Percentiles rank a stretch among this genome's conserved stretches.
Conservation (phyloP, 2,329 filamentous ascomycete species). For the Aspergillus neoniger region DNA sequence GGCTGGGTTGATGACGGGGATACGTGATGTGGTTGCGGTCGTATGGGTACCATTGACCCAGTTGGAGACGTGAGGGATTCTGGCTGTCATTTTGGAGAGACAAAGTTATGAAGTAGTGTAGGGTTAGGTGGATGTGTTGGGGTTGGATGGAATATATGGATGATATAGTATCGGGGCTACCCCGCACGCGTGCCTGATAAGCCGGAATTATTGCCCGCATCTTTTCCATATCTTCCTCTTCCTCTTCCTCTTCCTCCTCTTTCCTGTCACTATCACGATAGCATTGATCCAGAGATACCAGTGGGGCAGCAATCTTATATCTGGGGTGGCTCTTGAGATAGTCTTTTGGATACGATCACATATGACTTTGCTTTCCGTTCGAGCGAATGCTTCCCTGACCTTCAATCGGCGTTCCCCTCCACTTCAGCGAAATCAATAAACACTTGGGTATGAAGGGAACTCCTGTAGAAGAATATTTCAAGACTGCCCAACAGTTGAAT, state of each 20-base stretch:
- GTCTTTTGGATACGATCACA: neutral
- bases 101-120: too few species aligned
- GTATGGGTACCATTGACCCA: slow-evolving; percentile 33
- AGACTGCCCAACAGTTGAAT: neutral
- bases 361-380: neutral
- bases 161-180: neutral
- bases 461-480: neutral
- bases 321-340: neutral
- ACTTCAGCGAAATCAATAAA: neutral
- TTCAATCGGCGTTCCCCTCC: neutral
- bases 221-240: neutral
- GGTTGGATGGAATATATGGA: neutral
- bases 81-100: slow-evolving; percentile 11
- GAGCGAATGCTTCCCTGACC: neutral
- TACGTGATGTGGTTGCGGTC: slow-evolving; percentile 12
- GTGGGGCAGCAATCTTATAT: neutral
- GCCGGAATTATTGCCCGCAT: neutral
- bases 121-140: too few species aligned
- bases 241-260: too few species aligned
- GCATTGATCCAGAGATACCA: neutral
- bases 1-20: slow-evolving; percentile 35
- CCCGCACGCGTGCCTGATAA: slow-evolving; percentile 2
- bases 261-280: too few species aligned
- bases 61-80: slow-evolving; percentile 29
- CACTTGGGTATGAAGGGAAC: neutral